Percentiles rank a stretch among this genome's conserved stretches.
phyloP scores from a whole-genome alignment of 352 stramenopile genomes.

The Phytopythium mirpurense region DNA sequence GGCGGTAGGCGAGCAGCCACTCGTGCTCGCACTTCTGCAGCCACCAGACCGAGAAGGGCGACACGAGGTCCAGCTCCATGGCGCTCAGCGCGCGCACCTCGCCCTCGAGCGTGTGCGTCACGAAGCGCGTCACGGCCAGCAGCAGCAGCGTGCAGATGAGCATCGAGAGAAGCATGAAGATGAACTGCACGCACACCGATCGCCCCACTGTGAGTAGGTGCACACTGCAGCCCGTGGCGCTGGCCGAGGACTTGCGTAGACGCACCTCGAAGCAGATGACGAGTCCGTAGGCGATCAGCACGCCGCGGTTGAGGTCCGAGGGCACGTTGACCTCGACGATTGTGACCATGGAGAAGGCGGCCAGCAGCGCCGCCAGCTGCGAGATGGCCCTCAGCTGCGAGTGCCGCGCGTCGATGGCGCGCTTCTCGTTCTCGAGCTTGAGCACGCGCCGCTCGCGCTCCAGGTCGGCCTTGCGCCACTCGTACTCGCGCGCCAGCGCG shows the following conservation, averaged over 20 bases:
- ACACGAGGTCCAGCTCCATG: conserved; percentile 57
- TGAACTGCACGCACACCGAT: conserved; percentile 30
- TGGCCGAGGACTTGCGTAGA: too few species aligned
- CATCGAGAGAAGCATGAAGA: conserved; percentile 70
- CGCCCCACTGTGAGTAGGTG: not conserved
- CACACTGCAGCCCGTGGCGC: too few species aligned
- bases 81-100: conserved; percentile 48
- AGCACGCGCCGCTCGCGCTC: conserved; percentile 60
- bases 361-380: conserved; percentile 60
- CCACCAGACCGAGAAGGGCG: conserved; percentile 72
- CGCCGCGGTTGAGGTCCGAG: conserved; percentile 28
- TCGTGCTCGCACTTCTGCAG: conserved; percentile 60
- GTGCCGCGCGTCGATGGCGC: conserved; percentile 60
- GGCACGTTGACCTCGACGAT: conserved; percentile 66
- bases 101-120: conserved; percentile 73
- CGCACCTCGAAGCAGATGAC: conserved; percentile 46
- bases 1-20: conserved; percentile 62
- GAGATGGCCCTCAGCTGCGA: conserved; percentile 60
- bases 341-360: conserved; percentile 68
- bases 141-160: conserved; percentile 69
- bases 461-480: conserved; percentile 68
- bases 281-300: conserved; percentile 58
- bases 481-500: conserved; percentile 48
- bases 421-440: conserved; percentile 80
- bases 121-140: conserved; percentile 67